Evolutionary conservation across 129 eudicot species (phyloP), one percentile per base, ranked within the genome.

Genomic region (Centella asiatica): DNA sequence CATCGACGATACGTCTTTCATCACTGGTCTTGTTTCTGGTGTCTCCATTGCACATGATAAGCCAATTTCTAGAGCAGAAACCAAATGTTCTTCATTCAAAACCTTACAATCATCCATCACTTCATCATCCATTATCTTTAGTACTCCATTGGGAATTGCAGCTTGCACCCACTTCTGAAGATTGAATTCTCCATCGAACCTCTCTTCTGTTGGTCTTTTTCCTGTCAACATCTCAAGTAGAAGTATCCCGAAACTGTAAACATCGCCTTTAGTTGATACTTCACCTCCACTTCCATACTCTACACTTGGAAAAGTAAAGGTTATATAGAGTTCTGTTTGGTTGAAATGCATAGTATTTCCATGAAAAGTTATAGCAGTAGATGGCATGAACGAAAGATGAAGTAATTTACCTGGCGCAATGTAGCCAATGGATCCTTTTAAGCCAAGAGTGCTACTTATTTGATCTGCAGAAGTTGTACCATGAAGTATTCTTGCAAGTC

Each of bases 361-460:
- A 4, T 3, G 4, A 34, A 34, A 34, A 49, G 1, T n/a, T 1
- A 19, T 2, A 49, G 2, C 10, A 52, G 24, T 1, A 12, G 1
- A 33, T 10, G 47, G 2, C 19, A 33, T 13, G 47, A 25, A n/a
- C n/a, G 14, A 20, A 18, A 12, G 24, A 23, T 36, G 33, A 17
- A 2, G 17, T 1, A 51, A 36, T 3, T 14, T 69, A 72, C 76
- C 76, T 72, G 76, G 76, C 19, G 76, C 65, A 52, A 72, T 72
- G 58, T 72, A 72, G 40, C 76, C 76, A 8, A 72, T 54, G 31
- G 70, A 72, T 13, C 71, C 76, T 37, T 64, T 72, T 57, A 72
- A 28, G 23, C 47, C 58, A 24, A 64, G 23, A 19, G 70, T 72
- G 37, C 70, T 64, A 50, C 76, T 72, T 0, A 46, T 25, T 10